Conservation (phyloP, 139 green algal species). For the Pleodorina starrii region DNA sequence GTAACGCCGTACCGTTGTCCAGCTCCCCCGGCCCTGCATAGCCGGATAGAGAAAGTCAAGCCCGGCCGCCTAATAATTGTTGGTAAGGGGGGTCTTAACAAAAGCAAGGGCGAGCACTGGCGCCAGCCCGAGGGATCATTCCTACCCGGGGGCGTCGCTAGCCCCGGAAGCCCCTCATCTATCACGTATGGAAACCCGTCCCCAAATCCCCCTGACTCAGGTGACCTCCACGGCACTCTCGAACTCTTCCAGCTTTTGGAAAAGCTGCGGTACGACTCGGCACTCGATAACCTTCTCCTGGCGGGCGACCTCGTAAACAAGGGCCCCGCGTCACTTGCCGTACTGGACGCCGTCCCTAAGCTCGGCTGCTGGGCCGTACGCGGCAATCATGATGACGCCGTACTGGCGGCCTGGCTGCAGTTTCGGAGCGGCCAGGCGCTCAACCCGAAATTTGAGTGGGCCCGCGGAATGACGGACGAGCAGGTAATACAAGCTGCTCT, state of each 20-base stretch:
- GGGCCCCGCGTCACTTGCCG: constrained; percentile 57
- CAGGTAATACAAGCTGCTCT: too few relatives aligned
- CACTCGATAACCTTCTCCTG: constrained; percentile 69
- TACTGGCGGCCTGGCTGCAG: constrained; percentile 16
- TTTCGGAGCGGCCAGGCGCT: neutral
- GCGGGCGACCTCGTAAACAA: constrained; percentile 81
- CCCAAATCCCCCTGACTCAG: too few relatives aligned
- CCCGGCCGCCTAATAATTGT: constrained; percentile 59
- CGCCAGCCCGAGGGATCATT: too few relatives aligned
- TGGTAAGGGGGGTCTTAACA: constrained; percentile 40
- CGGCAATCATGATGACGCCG: constrained; percentile 75
- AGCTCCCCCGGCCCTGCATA: constrained; percentile 42
- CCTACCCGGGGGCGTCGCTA: too few relatives aligned
- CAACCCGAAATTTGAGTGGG: constrained; percentile 21
- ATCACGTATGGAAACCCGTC: too few relatives aligned
- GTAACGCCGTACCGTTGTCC: constrained; percentile 53
- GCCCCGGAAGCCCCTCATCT: too few relatives aligned
- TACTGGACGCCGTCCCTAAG: constrained; percentile 41
- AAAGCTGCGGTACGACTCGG: constrained; percentile 40
- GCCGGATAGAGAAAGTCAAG: constrained; percentile 27
- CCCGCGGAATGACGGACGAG: neutral
- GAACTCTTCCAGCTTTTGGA: constrained; percentile 64
- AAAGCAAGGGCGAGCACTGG: too few relatives aligned
- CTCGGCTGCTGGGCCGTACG: constrained; percentile 56
- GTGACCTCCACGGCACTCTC: constrained; percentile 60